Evolutionary conservation across 2,329 filamentous ascomycete genomes (phyloP), one percentile per base, ranked within the genome.

Genomic region (Magnaporthiopsis incrustans): DNA sequence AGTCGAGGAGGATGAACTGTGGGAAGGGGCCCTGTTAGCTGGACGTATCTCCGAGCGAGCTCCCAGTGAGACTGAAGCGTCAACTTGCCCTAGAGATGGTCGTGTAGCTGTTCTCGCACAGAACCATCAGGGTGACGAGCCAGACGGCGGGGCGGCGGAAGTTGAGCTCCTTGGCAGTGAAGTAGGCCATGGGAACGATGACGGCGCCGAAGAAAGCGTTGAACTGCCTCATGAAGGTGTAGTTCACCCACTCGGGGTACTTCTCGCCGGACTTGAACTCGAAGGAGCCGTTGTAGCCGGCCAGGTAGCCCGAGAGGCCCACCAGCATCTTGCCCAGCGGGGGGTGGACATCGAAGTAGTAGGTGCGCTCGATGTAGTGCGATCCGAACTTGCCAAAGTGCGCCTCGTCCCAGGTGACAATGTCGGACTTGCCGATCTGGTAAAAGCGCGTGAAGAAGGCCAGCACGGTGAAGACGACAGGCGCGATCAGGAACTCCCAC

Each of bases 31-130:
- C 7, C n/a, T 32, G 26, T 59, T 59, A 59, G 57, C 25, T 25
- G 26, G 30, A 11, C 5, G n/a, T 53, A 11, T 11, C 22, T 22
- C 14, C 2, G n/a, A 53, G n/a, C 44, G 14, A 57, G 35, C 7
- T 56, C 26, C 38, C 10, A 7, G 3, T 15, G 15, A 25, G 44
- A n/a, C n/a, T 10, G 18, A 57, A 27, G 22, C 53, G 22, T 12
- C 18, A 25, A 53, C 67, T 26, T 68, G 69, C 95, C 88, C 61
- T 58, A 78, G 93, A 97, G 77, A 99, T 99, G 38, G 96, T 98
- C 61, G 95, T 97, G 80, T 98, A 99, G 62, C 95, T 98, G 82
- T 99, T 99, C 77, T 99, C 95, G 81, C 92, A 99, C 57, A 99
- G 86, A 59, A 99, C 93, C 91, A 97, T 97, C 70, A 98, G 81